Conservation (phyloP, 2,329 filamentous ascomycete genomes). For the Paracamarosporium sp. region DNA sequence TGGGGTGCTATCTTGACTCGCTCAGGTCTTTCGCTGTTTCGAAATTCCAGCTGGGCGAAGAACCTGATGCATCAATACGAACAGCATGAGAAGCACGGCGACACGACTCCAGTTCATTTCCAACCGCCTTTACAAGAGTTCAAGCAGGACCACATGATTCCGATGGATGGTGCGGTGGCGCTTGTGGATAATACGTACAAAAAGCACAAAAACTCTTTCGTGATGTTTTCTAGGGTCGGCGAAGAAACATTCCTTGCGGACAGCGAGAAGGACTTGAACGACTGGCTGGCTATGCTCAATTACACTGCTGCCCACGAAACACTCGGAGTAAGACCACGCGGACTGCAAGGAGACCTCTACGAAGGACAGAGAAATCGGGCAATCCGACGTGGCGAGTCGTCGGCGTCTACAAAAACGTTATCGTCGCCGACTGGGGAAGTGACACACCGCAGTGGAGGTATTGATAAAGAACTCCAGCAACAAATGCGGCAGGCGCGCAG, state of each 20-base stretch:
- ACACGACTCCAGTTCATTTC: conserved; percentile 82
- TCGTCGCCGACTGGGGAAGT: conserved; percentile 77
- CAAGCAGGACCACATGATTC: conserved; percentile 92
- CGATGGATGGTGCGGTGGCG: conserved; percentile 90
- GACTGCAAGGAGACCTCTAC: conserved; percentile 82
- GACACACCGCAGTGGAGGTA: conserved; percentile 73
- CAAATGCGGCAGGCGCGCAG: conserved; percentile 84
- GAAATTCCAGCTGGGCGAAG: conserved; percentile 92
- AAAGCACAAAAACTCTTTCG: conserved; percentile 94
- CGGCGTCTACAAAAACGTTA: conserved; percentile 63
- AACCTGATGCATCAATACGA: conserved; percentile 89
- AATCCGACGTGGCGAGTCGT: conserved; percentile 72
- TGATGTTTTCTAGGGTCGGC: conserved; percentile 80
- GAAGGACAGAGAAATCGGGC: conserved; percentile 80
- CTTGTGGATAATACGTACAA: conserved; percentile 86
- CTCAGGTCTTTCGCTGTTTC: conserved; percentile 97
- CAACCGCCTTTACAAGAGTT: conserved; percentile 89
- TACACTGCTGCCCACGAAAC: conserved; percentile 95
- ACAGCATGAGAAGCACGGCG: conserved; percentile 76
- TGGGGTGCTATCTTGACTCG: conserved; percentile 97
- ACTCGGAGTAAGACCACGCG: conserved; percentile 87
- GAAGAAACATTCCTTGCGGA: conserved; percentile 94
- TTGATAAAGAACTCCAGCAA: conserved; percentile 81
- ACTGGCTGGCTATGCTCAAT: conserved; percentile 95
- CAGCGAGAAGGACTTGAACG: conserved; percentile 89